These are phyloP conservation scores for Triglochin maritima DNA, from an alignment of 106 monocot species.

Conservation along the genomic window DNA sequence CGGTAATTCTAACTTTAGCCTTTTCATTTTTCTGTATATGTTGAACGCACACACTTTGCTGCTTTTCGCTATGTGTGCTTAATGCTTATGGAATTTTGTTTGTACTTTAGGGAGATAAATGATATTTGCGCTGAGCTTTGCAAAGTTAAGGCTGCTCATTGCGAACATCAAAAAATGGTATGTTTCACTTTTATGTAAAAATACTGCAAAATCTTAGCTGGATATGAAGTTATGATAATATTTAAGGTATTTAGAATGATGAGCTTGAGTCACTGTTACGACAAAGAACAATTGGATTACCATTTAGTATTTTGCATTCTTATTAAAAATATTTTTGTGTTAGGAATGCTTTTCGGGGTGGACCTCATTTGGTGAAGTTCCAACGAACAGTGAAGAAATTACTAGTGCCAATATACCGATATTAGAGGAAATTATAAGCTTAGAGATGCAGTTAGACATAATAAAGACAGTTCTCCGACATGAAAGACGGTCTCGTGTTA, in stretches of 20 bases:
- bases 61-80: not conserved
- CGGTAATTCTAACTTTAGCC: constrained; percentile 30
- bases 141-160: constrained; percentile 11
- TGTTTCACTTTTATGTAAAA: not conserved
- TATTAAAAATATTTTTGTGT: not conserved
- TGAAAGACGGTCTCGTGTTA: constrained; percentile 41
- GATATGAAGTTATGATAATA: too few relatives aligned
- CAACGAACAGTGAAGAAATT: too few relatives aligned
- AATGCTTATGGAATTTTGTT: constrained; percentile 3
- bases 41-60: not conserved
- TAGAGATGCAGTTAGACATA: constrained; percentile 84
- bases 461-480: constrained; percentile 62
- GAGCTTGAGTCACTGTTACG: too few relatives aligned
- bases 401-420: constrained; percentile 4
- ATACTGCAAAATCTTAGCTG: too few relatives aligned
- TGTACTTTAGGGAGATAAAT: constrained; percentile 49
- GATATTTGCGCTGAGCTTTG: constrained; percentile 31
- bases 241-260: too few relatives aligned
- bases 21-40: not conserved
- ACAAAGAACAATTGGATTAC: too few relatives aligned
- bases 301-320: not conserved
- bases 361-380: too few relatives aligned
- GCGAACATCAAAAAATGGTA: constrained; percentile 32
- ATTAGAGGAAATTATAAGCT: constrained; percentile 45
- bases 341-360: too few relatives aligned